Evolutionary conservation across 495 filamentous ascomycete species (phyloP), one percentile per base, ranked within the genome.

Genomic region (Penicillium robsamsonii): DNA sequence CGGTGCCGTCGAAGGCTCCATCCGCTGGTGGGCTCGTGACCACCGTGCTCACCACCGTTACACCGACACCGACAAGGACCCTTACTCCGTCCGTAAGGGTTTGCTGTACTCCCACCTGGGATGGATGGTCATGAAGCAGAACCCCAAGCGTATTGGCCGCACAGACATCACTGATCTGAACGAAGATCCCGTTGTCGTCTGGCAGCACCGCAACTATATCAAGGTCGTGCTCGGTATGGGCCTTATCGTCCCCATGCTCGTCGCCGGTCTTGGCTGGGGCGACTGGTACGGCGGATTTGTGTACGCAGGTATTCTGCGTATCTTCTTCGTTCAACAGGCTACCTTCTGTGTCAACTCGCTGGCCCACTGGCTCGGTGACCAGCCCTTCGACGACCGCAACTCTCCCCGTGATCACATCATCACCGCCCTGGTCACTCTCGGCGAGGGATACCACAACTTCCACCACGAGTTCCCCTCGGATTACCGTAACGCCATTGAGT

Each of bases 331-430:
- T 61, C 94, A 98, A 79, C 94, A 98, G 75, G 94, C 94, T 57
- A 98, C 94, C 62, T 98, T 98, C 86, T 98, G 94, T 63, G 92
- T 98, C 82, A 98, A 98, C 84, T 96, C 91, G 47, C 80, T 98
- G 55, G 94, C 94, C 56, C 94, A 98, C 79, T 98, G 93, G 93
- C 89, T 98, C 68, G 94, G 94, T 59, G 94, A 98, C 70, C 94
- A 98, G 77, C 94, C 94, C 50, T 98, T 98, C 73, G 94, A 98
- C 59, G 94, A 98, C 84, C 91, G 92, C 73, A 97, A 98, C 85
- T 94, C 89, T 54, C 94, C 94, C 59, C 89, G 94, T 67, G 94
- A 98, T 69, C 94, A 97, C 74, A 84, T 96, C 68, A 87, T 98
- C 74, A 98, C 94, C 43, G 94, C 94, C 46, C 76, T 98, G 12